Evolutionary conservation across 2,329 filamentous ascomycete genomes (phyloP), one percentile per base, ranked within the genome.

Genomic region (Sarocladiaceae sp.): DNA sequence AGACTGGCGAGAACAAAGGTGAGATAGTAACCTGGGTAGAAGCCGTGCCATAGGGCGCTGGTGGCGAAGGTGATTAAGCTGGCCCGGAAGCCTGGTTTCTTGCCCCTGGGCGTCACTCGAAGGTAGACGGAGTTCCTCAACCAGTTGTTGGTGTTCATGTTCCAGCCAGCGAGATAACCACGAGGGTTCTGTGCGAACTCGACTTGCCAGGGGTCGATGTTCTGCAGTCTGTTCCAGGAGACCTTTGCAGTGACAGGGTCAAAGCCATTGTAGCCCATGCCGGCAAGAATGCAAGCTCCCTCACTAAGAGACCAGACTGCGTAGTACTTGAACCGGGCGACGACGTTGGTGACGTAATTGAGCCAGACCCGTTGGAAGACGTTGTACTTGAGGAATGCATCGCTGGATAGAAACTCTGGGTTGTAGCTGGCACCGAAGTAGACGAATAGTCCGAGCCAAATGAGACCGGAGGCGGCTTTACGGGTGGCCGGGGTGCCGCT

Each of bases 111-210:
- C 0, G 94, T 99, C 3, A 99, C 94, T 22, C 94, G 86, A 46
- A 99, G 78, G 65, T 97, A 99, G 60, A 99, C 79, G 65, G 97
- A 99, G 69, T 97, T 96, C 44, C 92, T 83, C 55, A 99, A 75
- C 94, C 94, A 99, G 62, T 90, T 84, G 68, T 97, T 99, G 12
- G 94, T 99, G 70, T 97, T 97, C 74, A 97, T 96, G 69, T 99
- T 99, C 94, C 94, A 99, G 62, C 84, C 88, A 47, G 86, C 93
- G 3, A 99, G 79, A 62, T 94, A 97, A 2, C 83, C 91, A 51
- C 93, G 85, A n/a, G 89, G 88, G 66, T 97, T 99, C 70, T 97
- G 92, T 1, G 93, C 94, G 1, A 83, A 78, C 71, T 99, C 94
- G 25, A 99, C 88, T 2, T 82, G 83, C 78, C 84, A 86, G 0